Evolutionary conservation across 1,139 yeast genomes (phyloP).

Genomic region (Magnusiomyces magnusii): DNA sequence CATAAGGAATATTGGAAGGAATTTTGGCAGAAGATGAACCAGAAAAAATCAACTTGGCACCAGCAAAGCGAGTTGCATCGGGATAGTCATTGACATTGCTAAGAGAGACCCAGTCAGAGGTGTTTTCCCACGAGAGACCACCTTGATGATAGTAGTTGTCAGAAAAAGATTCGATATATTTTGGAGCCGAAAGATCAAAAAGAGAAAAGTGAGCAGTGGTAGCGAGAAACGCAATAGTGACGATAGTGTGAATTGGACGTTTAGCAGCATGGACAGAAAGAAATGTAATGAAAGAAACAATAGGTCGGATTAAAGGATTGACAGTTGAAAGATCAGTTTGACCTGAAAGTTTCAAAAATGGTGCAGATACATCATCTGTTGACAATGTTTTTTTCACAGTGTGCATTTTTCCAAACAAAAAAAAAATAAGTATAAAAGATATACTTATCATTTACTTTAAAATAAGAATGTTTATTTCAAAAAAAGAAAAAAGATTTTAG

Average conservation of each 20-base stretch:
- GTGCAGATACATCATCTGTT: background rate
- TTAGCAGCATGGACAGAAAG: conserved; percentile 65
- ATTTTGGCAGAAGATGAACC: conserved; percentile 18
- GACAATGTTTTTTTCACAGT: background rate
- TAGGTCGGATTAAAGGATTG: conserved; percentile 10
- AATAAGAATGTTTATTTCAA: no score
- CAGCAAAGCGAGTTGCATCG: conserved; percentile 32
- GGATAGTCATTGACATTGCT: conserved; percentile 29
- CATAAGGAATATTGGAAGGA: conserved; percentile 13
- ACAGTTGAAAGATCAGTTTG: background rate
- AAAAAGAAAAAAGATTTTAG: no score
- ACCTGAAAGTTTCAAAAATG: background rate
- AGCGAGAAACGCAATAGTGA: conserved; percentile 65
- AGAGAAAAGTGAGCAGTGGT: conserved; percentile 76
- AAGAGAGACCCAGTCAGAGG: conserved; percentile 25
- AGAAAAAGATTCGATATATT: conserved; percentile 24
- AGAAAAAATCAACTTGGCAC: conserved; percentile 24
- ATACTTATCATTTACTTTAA: no score
- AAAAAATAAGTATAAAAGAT: no score
- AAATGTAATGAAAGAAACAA: conserved; percentile 16
- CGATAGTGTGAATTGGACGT: conserved; percentile 84
- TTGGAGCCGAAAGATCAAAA: conserved; percentile 67
- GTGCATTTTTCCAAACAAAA: background rate
- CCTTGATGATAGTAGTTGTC: conserved; percentile 24
- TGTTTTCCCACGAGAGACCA: conserved; percentile 14